Percentiles rank a stretch among this genome's conserved stretches.
Conservation (phyloP, 345 rosid genomes). For the Boechera stricta region DNA sequence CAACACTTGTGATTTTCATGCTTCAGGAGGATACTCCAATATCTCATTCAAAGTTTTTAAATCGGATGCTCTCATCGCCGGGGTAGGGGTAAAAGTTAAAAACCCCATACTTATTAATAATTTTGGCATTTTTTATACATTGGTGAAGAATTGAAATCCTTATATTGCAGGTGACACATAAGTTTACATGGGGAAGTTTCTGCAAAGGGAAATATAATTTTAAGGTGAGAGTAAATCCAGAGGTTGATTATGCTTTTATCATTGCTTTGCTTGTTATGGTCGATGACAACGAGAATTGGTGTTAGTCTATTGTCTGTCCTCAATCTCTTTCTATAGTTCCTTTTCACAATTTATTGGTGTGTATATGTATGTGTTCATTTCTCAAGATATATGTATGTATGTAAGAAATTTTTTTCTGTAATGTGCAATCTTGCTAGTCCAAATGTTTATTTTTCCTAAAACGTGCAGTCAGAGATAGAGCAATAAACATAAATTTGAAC, state of each 20-base stretch:
- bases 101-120: constrained; percentile 5
- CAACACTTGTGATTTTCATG: constrained; percentile 54
- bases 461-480: background rate
- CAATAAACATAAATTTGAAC: too few relatives aligned
- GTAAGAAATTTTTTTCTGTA: background rate
- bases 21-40: constrained; percentile 57
- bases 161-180: constrained; percentile 58
- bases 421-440: background rate
- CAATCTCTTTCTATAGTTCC: constrained; percentile 8
- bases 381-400: background rate
- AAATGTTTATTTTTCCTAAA: background rate
- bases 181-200: constrained; percentile 64
- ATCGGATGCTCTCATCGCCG: constrained; percentile 62
- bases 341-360: background rate
- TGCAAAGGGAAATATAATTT: constrained; percentile 69
- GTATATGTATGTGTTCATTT: background rate
- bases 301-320: constrained; percentile 6
- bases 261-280: constrained; percentile 66
- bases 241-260: constrained; percentile 80
- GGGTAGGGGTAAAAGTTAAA: constrained; percentile 55
- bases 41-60: constrained; percentile 64
- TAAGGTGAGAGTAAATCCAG: constrained; percentile 65
- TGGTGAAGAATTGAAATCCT: constrained; percentile 16
- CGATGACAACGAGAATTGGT: constrained; percentile 57
- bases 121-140: background rate